Base-by-base conservation (phyloP, 1,139 yeast genomes). In the Candida neerlandica region DNA sequence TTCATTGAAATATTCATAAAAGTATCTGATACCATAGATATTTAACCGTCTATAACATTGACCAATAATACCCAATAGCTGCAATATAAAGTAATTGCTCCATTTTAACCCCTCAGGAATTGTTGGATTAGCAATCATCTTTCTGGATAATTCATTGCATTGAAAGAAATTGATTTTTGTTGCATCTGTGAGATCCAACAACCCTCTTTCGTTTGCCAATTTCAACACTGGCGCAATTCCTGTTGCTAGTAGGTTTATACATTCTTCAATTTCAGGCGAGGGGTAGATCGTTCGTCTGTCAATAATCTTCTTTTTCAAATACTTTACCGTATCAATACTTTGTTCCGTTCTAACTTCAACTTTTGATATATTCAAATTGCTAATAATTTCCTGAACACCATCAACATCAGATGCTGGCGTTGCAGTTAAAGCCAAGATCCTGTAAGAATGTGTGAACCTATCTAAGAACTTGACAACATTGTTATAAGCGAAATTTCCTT, bases 401-500 rank as follows among this genome's bases (percentile, higher is more conserved):
- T 89, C 96, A 1, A 90, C 80, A 50, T 87, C 86, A 0, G 96
- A 76, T 0, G 96, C 92, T 0, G 99, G 99, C 0, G 99, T 95
- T 0, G 99, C 99, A 0, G 99, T 91, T 53, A 95, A 72, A 0
- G 97, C 98, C 46, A 94, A 66, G 0, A 91, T 74, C 43, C 99
- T 73, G 58, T 83, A 87, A 1, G 90, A 82, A 0, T 77, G 69
- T 58, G 85, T 87, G 60, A 83, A 84, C 49, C 90, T 67, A 30
- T 76, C 73, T 40, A 92, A 64, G 58, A 81, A 85, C 53, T 82
- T 75, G 4, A 89, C 89, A 14, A 94, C 94, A 52, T 88, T 87
- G 46, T 86, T 86, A 59, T 94, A 94, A 0, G 98, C 88, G 63
- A 91, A 92, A 49, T 89, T 86, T 0, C 97, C 97, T 45, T 86